Evolutionary conservation across 441 rosid species (phyloP), one percentile per base, ranked within the genome.

Genomic region (Dalechampia spathulata): DNA sequence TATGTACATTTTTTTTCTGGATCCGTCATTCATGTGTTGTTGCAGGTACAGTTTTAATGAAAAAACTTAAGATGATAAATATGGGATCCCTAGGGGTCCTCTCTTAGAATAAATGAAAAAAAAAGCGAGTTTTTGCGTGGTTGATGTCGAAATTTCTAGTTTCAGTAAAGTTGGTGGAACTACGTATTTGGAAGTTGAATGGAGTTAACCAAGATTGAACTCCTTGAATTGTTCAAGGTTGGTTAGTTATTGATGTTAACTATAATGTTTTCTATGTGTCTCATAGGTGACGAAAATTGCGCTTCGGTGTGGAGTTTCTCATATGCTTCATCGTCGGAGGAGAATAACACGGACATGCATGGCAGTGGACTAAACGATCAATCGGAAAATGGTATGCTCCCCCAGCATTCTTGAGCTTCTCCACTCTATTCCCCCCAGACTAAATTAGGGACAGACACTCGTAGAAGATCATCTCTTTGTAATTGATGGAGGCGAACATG

Each of bases 261-360:
- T 30, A 14, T 2, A 21, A 23, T 13, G 12, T 30, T 32, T 34
- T 57, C 15, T 10, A 38, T 30, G n/a, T n/a, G n/a, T n/a, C n/a
- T n/a, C 39, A 55, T 41, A 86, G 93, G 61, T 55, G 72, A 78
- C 16, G 91, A 91, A 54, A 88, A 88, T 60, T 81, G 90, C 19
- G 78, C 77, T 15, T 77, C 85, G 16, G 76, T 91, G 0, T 88
- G 96, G 98, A 80, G 77, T 60, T 92, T 88, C 76, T 71, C 77
- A 15, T 72, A 55, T 22, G 72, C 72, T 40, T 64, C 79, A 6
- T 30, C 20, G 4, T 3, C 8, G 15, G 84, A 73, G 15, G 84
- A 73, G 55, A 58, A 60, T 22, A 49, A 27, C 23, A 39, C 21
- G 45, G 49, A 21, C 12, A 56, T 52, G 55, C 61, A 69, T 44